These are phyloP conservation scores for Epicoccum sorghinum DNA, from an alignment of 2,329 filamentous ascomycete species.

Conservation along the genomic window DNA sequence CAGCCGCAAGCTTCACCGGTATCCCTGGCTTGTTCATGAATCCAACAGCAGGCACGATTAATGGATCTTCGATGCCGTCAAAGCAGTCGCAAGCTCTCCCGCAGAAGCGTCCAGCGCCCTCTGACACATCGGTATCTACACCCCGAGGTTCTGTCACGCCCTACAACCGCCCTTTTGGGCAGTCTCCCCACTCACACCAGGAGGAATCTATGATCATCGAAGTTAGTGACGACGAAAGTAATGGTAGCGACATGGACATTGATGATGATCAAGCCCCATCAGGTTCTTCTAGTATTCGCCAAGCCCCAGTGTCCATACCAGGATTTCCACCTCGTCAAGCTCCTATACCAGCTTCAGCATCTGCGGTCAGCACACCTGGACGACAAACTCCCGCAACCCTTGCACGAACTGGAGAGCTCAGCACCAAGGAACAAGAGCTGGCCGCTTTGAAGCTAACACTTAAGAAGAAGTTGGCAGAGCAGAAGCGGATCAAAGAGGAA, in stretches of 20 bases:
- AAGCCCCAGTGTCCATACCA: constrained; percentile 21
- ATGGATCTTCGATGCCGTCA: constrained; percentile 10
- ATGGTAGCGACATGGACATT: constrained; percentile 69
- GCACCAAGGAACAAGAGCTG: constrained; percentile 57
- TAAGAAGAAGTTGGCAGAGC: constrained; percentile 36
- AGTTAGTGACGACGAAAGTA: constrained; percentile 76
- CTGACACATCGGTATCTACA: constrained; percentile 66
- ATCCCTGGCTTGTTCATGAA: constrained; percentile 63
- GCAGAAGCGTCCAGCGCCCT: constrained; percentile 68
- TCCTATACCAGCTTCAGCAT: constrained; percentile 28
- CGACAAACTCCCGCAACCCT: constrained; percentile 45
- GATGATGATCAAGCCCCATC: constrained; percentile 57
- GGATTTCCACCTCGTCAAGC: constrained; percentile 35
- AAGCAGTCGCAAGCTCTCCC: constrained; percentile 16
- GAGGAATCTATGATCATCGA: constrained; percentile 77
- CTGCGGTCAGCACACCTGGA: constrained; percentile 40
- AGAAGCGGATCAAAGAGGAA: constrained; percentile 29
- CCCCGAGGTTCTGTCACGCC: constrained; percentile 33
- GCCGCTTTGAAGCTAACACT: constrained; percentile 49
- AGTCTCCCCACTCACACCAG: constrained; percentile 54
- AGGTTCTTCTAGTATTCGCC: constrained; percentile 16
- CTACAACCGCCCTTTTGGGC: constrained; percentile 67
- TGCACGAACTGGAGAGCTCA: constrained; percentile 52
- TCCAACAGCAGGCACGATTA: constrained; percentile 17
- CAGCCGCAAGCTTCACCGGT: constrained; percentile 38